A percentile compares a stretch with the other conserved stretches of the same genome.
Conservation (phyloP, 176 grass and related monocot genomes). For the Triticum timopheevii region DNA sequence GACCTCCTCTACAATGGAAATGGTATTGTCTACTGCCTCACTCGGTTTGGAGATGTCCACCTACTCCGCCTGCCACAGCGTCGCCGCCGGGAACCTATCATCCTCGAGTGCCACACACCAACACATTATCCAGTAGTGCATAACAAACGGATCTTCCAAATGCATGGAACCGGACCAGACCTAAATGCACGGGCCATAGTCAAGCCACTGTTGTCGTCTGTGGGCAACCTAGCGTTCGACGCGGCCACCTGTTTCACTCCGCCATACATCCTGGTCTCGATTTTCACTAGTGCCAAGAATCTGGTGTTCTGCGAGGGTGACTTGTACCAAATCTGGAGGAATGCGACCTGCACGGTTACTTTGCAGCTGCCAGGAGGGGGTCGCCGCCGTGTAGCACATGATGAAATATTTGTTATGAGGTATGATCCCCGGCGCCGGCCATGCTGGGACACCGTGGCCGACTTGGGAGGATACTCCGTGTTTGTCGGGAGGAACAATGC, state of each 20-base stretch:
- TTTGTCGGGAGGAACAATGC: conserved; percentile 49
- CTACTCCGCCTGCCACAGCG: too few species aligned
- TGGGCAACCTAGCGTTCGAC: conserved; percentile 3
- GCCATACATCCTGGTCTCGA: conserved; percentile 20
- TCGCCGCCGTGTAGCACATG: conserved; percentile 21
- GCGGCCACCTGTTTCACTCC: conserved; percentile 33
- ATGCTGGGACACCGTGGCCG: conserved; percentile 28
- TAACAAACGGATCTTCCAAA: conserved; percentile 9
- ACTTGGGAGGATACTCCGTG: conserved; percentile 25
- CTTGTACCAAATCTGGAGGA: conserved; percentile 47
- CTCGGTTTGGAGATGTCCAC: not conserved
- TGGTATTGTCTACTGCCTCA: conserved; percentile 57
- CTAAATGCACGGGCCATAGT: conserved; percentile 20
- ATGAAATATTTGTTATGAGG: conserved; percentile 42
- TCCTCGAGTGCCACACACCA: too few species aligned
- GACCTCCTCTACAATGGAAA: conserved; percentile 50
- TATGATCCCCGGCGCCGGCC: conserved; percentile 32
- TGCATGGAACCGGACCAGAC: not conserved
- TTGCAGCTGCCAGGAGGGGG: not conserved
- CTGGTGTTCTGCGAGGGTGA: conserved; percentile 33
- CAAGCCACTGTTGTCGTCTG: conserved; percentile 19
- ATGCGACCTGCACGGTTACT: conserved; percentile 26
- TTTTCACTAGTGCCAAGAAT: conserved; percentile 34
- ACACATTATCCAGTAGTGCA: not conserved
- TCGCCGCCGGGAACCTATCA: too few species aligned